Evolutionary conservation across 108 stramenopile genomes (phyloP).

Genomic region (Cyclotella cryptica): DNA sequence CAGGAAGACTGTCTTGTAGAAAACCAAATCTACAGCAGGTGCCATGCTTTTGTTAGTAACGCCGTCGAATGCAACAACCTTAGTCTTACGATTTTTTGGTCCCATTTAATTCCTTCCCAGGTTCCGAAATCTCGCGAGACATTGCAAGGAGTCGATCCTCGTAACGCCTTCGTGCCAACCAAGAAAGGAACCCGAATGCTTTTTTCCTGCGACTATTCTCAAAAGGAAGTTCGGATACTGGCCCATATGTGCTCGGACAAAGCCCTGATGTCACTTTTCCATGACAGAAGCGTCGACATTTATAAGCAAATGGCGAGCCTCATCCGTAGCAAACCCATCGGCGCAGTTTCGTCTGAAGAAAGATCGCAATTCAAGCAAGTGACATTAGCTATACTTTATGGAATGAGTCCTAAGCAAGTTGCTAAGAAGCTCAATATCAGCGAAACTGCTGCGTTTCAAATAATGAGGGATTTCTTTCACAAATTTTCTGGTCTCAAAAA

Average conservation of each 20-base stretch:
- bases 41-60: slow-evolving; percentile 3
- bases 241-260: slow-evolving; percentile 62
- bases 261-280: slow-evolving; percentile 53
- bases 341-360: slow-evolving; percentile 52
- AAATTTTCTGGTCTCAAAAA: slow-evolving; percentile 47
- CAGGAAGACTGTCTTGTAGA: slow-evolving; percentile 66
- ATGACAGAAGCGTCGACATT: slow-evolving; percentile 48
- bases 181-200: slow-evolving; percentile 18
- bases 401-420: slow-evolving; percentile 61
- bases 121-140: background rate
- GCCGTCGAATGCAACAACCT: background rate
- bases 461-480: slow-evolving; percentile 59
- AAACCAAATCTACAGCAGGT: slow-evolving; percentile 72
- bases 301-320: slow-evolving; percentile 62
- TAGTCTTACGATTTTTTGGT: slow-evolving; percentile 16
- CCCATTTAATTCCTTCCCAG: background rate
- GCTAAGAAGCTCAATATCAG: slow-evolving; percentile 58
- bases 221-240: slow-evolving; percentile 71
- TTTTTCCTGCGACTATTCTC: slow-evolving; percentile 68
- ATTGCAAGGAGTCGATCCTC: slow-evolving; percentile 39
- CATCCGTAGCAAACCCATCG: slow-evolving; percentile 45
- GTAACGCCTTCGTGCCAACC: slow-evolving; percentile 50
- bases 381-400: slow-evolving; percentile 63
- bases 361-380: slow-evolving; percentile 63
- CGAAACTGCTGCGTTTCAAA: slow-evolving; percentile 32